A percentile compares a stretch with the other conserved stretches of the same genome.
These are phyloP conservation scores for Fonsecaea nubica DNA, from an alignment of 2,329 filamentous ascomycete species.

Conservation along the genomic window DNA sequence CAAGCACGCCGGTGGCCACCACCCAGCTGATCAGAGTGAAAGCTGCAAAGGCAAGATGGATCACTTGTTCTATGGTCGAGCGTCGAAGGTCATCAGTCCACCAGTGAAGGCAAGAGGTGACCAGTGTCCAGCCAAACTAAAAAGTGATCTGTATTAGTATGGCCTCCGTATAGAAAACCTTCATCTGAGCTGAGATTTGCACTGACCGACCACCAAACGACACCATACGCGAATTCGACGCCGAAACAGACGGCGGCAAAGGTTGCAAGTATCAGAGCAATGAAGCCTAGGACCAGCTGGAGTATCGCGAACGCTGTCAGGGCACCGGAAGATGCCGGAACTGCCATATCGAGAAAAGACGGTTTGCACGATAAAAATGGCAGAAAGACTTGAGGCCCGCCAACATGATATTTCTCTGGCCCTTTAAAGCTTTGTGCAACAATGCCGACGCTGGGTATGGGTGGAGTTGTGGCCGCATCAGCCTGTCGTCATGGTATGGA, in stretches of 20 bases:
- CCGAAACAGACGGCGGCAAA: slow-evolving; percentile 20
- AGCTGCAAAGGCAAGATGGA: slow-evolving; percentile 11
- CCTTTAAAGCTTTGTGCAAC: background rate
- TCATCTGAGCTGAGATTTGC: background rate
- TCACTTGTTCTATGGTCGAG: slow-evolving; percentile 10
- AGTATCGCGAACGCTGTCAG: slow-evolving; percentile 2
- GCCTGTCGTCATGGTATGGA: slow-evolving; percentile 7
- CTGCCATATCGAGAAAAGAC: background rate
- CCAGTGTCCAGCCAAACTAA: slow-evolving; percentile 17
- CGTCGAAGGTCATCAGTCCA: slow-evolving; percentile 7
- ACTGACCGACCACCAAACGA: slow-evolving; percentile 27
- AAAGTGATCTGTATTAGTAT: background rate
- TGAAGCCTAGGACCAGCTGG: slow-evolving; percentile 14
- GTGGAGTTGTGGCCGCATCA: slow-evolving; percentile 3
- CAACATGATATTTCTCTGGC: background rate
- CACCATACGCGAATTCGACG: slow-evolving; percentile 10
- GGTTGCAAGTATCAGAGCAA: slow-evolving; percentile 14
- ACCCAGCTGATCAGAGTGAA: slow-evolving; percentile 14
- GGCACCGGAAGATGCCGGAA: background rate
- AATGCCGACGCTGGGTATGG: background rate
- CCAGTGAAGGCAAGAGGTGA: slow-evolving; percentile 10
- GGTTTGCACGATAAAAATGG: background rate
- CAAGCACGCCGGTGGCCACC: slow-evolving; percentile 9
- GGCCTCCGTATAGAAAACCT: background rate
- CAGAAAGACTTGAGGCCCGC: background rate